Evolutionary conservation across 2,329 filamentous ascomycete species (phyloP), one percentile per base, ranked within the genome.

Genomic region (Trichoderma koningiopsis): DNA sequence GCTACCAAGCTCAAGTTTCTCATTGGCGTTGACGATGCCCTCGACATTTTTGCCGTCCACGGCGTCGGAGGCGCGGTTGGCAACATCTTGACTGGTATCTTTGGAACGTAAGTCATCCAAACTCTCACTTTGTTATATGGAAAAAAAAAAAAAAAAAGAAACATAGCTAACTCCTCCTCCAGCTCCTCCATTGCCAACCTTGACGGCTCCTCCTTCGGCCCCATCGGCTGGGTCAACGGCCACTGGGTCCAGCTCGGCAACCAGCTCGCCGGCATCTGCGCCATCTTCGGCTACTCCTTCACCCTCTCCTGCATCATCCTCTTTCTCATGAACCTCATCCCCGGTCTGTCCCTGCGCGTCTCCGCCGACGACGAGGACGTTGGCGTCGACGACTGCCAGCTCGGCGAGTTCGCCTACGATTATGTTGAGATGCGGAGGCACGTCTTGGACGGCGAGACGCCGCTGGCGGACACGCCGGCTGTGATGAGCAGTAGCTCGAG

Each of bases 1-100:
- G 88, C 89, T 71, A 97, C 93, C 77, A 96, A 97, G 86, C 87
- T 93, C 86, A 90, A 86, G 89, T 90, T 87, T 75, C 66, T 86
- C 60, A 85, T 96, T 76, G 89, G 89, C 72, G 89, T 96, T 68
- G 93, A 97, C 75, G 93, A 97, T 77, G 91, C 92, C 6, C 92
- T 97, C 81, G 93, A 97, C 83, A 90, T 97, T 76, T 96, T 97
- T 81, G 93, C 93, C 73, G 92, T 96, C 81, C 93, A 97, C 87
- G 93, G 88, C 76, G 83, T 96, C 72, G 93, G 93, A 60, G 93
- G 93, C 73, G 92, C 96, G 73, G 85, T 91, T 69, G 93, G 93
- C 62, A 92, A 96, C 75, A 80, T 94, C 70, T 84, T 92, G 80
- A 95, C 93, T 68, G 92, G 90, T 72, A 81, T 95, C 72, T 93